phyloP scores from a whole-genome alignment of 2,329 filamentous ascomycete genomes.

The Pyricularia pennisetigena region DNA sequence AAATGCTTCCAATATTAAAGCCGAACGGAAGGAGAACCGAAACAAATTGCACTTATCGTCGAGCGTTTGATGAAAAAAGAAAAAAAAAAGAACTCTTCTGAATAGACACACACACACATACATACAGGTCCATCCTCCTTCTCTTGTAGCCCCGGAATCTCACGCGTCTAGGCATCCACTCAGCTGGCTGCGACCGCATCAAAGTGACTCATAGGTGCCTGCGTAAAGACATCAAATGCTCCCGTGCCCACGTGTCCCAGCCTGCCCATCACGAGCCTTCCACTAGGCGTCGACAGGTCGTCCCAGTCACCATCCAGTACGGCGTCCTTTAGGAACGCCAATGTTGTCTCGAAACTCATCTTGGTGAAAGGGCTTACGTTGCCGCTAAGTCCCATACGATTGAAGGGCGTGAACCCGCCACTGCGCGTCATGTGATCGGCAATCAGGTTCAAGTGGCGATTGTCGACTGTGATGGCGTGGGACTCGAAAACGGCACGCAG shows the following conservation, averaged over 20 bases:
- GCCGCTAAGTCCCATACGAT: conserved; percentile 75
- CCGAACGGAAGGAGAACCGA: background rate
- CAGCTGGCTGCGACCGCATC: conserved; percentile 14
- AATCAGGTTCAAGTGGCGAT: conserved; percentile 88
- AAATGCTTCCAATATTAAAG: background rate
- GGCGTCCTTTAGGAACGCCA: conserved; percentile 87
- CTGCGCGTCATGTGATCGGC: conserved; percentile 96
- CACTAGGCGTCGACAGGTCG: conserved; percentile 74
- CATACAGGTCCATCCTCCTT: background rate
- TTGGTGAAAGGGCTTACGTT: conserved; percentile 91
- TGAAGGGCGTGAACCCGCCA: conserved; percentile 85
- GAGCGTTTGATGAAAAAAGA: background rate
- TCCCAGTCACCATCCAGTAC: conserved; percentile 87
- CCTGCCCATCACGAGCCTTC: conserved; percentile 78
- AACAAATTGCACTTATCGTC: background rate
- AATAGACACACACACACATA: background rate
- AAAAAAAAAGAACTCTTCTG: no score
- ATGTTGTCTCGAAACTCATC: conserved; percentile 98
- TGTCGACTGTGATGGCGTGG: conserved; percentile 88
- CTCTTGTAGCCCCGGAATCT: background rate
- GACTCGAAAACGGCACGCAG: conserved; percentile 76
- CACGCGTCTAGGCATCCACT: background rate
- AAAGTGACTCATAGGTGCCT: conserved; percentile 41
- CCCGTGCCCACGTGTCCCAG: conserved; percentile 81
- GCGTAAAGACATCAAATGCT: conserved; percentile 75